A percentile compares a stretch with the other conserved stretches of the same genome.
phyloP scores from a whole-genome alignment of 169 alveolate genomes.

The Babesia bigemina region DNA sequence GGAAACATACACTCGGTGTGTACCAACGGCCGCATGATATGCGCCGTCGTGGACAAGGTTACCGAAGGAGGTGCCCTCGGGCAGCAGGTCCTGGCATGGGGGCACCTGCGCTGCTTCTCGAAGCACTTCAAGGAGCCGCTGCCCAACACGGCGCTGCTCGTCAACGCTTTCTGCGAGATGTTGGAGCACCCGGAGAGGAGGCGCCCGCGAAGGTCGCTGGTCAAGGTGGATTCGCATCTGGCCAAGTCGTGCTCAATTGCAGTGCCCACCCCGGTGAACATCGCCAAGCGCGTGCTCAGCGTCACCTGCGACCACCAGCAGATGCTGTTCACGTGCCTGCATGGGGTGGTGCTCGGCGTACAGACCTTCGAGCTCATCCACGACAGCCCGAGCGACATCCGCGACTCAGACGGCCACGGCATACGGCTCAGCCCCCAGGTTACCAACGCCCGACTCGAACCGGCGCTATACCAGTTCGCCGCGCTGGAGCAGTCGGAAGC shows the following conservation, averaged over 20 bases:
- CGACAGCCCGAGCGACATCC: slow-evolving; percentile 17
- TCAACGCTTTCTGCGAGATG: slow-evolving; percentile 58
- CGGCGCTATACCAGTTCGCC: slow-evolving; percentile 62
- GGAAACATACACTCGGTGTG: slow-evolving; percentile 44
- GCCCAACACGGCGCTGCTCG: slow-evolving; percentile 43
- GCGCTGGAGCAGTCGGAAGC: slow-evolving; percentile 7
- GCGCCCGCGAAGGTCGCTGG: slow-evolving; percentile 30
- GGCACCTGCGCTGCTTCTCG: slow-evolving; percentile 45
- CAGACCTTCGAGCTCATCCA: slow-evolving; percentile 35
- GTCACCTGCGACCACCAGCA: slow-evolving; percentile 58
- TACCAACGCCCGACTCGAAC: slow-evolving; percentile 39
- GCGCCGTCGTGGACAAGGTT: slow-evolving; percentile 37
- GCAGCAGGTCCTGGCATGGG: slow-evolving; percentile 35
- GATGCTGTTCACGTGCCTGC: slow-evolving; percentile 27
- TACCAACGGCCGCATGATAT: slow-evolving; percentile 56
- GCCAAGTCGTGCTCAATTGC: slow-evolving; percentile 38
- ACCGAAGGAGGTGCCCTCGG: neutral
- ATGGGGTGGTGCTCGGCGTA: slow-evolving; percentile 43
- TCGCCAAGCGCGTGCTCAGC: slow-evolving; percentile 26
- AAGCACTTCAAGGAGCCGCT: slow-evolving; percentile 48
- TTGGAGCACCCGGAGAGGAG: slow-evolving; percentile 46
- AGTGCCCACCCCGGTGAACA: slow-evolving; percentile 24
- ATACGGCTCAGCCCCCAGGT: slow-evolving; percentile 42
- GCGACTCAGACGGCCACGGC: slow-evolving; percentile 40
- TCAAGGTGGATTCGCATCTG: slow-evolving; percentile 29